These are phyloP conservation scores for Nemania serpens DNA, from an alignment of 2,329 filamentous ascomycete genomes.

Conservation along the genomic window DNA sequence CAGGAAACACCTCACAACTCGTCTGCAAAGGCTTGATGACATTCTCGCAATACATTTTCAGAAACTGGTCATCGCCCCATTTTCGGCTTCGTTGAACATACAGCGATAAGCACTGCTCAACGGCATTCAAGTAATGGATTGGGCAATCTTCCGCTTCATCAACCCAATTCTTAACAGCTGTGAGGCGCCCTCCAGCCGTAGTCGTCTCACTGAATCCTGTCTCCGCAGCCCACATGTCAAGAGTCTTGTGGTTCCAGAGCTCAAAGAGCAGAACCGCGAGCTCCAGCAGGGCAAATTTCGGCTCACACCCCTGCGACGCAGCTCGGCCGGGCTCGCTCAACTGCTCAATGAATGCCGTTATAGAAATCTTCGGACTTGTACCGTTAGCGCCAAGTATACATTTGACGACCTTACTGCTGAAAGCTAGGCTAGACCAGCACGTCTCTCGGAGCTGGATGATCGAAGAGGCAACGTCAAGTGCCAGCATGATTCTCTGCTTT, in stretches of 20 bases:
- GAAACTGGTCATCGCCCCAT: conserved; percentile 5
- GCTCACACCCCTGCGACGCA: neutral
- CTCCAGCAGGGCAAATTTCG: conserved; percentile 30
- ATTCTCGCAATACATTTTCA: conserved; percentile 10
- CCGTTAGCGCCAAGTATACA: neutral
- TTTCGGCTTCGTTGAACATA: neutral
- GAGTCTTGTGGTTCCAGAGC: conserved; percentile 32
- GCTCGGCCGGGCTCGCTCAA: neutral
- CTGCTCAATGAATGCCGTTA: conserved; percentile 11
- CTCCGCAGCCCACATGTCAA: conserved; percentile 17
- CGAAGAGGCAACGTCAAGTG: conserved; percentile 19
- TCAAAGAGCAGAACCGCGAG: conserved; percentile 37
- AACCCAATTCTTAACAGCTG: neutral
- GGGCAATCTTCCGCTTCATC: neutral
- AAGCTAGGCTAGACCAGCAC: conserved; percentile 8
- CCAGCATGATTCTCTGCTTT: neutral
- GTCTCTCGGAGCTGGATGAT: conserved; percentile 14
- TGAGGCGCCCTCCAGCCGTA: neutral
- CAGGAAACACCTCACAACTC: neutral
- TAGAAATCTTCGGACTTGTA: neutral
- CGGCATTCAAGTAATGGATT: neutral
- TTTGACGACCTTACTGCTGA: conserved; percentile 11
- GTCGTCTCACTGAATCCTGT: neutral
- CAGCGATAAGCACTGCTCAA: neutral
- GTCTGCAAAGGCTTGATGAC: conserved; percentile 6